Base-by-base conservation (phyloP, 2,329 filamentous ascomycete species). In the Diaporthe nobilis region DNA sequence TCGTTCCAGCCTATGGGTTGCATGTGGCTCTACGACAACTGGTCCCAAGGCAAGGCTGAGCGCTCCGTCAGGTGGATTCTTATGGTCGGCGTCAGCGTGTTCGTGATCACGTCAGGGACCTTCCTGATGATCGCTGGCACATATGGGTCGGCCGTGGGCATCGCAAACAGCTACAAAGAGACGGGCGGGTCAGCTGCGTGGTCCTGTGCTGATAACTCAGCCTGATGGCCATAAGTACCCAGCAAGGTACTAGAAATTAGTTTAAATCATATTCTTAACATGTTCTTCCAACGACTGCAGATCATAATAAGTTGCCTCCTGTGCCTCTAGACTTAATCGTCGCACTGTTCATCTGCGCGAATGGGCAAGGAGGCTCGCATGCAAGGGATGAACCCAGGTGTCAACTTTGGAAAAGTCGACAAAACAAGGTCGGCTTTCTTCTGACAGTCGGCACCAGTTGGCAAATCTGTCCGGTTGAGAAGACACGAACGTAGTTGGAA, bases 11-110 rank as follows among this genome's bases (percentile, higher is more conserved):
- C 63, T 12, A 37, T 37, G 28, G 63, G 63, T 15, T 68, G 63
- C 31, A 68, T 68, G 63, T 68, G 63, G 63, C 3, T 68, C 13
- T 68, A 53, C 9, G 63, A 68, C 22, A 68, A 68, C 63, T 68
- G 63, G 63, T 25, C 63, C 17, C 28, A 22, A 9, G 63, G 63
- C 28, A 68, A 68, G 47, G 4, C 20, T 20, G 44, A 68, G 1
- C 63, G 63, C 7, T 39, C 63, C 9, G 10, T 9, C 1, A 47
- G 20, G 8, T 68, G 63, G 63, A 39, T 68, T 1, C 2, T 25
- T 13, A 68, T 68, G 63, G 63, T 68, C 31, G 15, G 28, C 4
- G 47, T 68, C 63, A 68, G 63, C 63, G 28, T 51, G 1, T 68
- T 68, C 15, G 63, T 68, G 63, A 31, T 68, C 12, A 20, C 8